phyloP scores from a whole-genome alignment of 352 stramenopile species.

The Pythium brachiatum region DNA sequence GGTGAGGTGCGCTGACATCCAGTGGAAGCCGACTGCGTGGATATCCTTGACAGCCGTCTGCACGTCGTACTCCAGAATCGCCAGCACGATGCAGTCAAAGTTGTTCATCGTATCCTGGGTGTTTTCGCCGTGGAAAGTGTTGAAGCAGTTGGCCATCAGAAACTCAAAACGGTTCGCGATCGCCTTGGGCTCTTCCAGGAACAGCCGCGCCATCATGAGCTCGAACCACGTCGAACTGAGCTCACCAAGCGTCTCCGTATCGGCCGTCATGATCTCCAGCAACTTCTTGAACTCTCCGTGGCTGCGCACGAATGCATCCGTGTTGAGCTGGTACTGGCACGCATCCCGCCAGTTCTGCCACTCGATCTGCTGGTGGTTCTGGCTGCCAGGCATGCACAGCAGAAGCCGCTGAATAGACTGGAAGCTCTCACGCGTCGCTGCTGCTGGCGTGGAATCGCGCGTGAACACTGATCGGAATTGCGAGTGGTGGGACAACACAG shows the following conservation, averaged over 20 bases:
- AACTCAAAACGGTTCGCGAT: slow-evolving; percentile 76
- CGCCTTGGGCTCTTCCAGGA: slow-evolving; percentile 73
- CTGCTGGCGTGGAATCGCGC: slow-evolving; percentile 36
- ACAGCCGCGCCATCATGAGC: slow-evolving; percentile 75
- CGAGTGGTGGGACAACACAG: slow-evolving; percentile 55
- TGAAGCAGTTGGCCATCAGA: slow-evolving; percentile 75
- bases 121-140: slow-evolving; percentile 37
- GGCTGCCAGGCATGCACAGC: slow-evolving; percentile 55
- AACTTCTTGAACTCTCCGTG: slow-evolving; percentile 47
- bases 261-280: slow-evolving; percentile 52
- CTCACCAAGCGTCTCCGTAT: slow-evolving; percentile 40
- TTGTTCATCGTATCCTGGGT: slow-evolving; percentile 51
- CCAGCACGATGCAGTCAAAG: slow-evolving; percentile 80
- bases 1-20: slow-evolving; percentile 66
- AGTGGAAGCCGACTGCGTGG: slow-evolving; percentile 61
- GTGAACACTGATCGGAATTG: slow-evolving; percentile 50
- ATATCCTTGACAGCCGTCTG: slow-evolving; percentile 66
- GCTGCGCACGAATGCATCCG: slow-evolving; percentile 48
- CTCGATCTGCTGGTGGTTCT: slow-evolving; percentile 20
- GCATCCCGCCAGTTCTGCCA: slow-evolving; percentile 73
- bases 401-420: slow-evolving; percentile 62
- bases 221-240: slow-evolving; percentile 66
- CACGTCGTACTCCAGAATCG: slow-evolving; percentile 77
- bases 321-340: slow-evolving; percentile 54
- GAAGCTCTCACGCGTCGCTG: slow-evolving; percentile 48